These are phyloP conservation scores for Nepenthes mirabilis DNA, from an alignment of 148 eudicot species.

Conservation along the genomic window DNA sequence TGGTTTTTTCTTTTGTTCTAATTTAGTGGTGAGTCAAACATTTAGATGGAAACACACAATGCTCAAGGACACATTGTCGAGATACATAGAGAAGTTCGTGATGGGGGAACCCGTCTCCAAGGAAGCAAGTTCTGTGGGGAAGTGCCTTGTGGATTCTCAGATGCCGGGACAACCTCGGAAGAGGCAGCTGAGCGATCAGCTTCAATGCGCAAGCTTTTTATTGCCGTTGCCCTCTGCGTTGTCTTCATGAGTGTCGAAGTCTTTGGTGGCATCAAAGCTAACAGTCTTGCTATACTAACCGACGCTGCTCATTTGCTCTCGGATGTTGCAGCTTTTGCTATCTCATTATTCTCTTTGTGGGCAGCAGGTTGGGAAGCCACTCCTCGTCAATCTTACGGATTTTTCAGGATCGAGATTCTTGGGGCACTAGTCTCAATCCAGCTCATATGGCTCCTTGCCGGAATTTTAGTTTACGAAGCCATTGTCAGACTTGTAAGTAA, in stretches of 20 bases:
- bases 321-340: slow-evolving; percentile 92
- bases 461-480: slow-evolving; percentile 83
- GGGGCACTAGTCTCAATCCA: slow-evolving; percentile 87
- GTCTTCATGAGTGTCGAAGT: slow-evolving; percentile 78
- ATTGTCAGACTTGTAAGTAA: slow-evolving; percentile 41
- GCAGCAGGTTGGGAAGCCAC: slow-evolving; percentile 95
- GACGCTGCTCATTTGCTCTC: slow-evolving; percentile 87
- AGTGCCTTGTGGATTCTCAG: slow-evolving; percentile 68
- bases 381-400: slow-evolving; percentile 82
- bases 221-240: slow-evolving; percentile 64
- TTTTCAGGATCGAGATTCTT: slow-evolving; percentile 72
- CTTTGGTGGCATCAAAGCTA: slow-evolving; percentile 78
- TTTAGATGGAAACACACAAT: slow-evolving; percentile 42
- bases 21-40: background rate
- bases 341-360: slow-evolving; percentile 79
- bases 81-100: slow-evolving; percentile 21
- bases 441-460: slow-evolving; percentile 86
- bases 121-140: slow-evolving; percentile 49
- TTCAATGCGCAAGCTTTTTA: slow-evolving; percentile 64
- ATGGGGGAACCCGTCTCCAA: slow-evolving; percentile 17
- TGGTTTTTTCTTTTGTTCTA: too few species aligned
- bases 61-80: slow-evolving; percentile 39
- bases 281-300: slow-evolving; percentile 78
- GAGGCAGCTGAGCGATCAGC: slow-evolving; percentile 67
- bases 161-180: slow-evolving; percentile 30